Evolutionary conservation across 805 yeast species (phyloP).

Genomic region (Pichia cabralensis): DNA sequence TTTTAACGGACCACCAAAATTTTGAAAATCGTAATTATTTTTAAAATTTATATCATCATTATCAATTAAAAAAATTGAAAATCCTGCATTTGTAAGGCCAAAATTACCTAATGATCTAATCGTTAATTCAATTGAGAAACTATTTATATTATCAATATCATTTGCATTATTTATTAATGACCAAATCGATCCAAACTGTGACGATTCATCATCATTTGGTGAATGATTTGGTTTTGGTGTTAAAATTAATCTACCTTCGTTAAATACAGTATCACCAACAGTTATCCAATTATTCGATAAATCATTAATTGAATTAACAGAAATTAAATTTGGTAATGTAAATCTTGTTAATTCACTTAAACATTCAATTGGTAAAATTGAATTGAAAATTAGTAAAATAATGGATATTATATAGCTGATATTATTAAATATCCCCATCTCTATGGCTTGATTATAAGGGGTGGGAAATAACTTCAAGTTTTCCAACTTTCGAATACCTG

Average conservation of each 20-base stretch:
- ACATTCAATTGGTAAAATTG: neutral
- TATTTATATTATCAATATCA: constrained; percentile 19
- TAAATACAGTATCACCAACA: constrained; percentile 30
- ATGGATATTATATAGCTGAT: too few species aligned
- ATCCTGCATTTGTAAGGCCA: constrained; percentile 45
- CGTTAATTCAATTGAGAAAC: constrained; percentile 44
- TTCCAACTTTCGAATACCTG: too few species aligned
- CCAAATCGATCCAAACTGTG: constrained; percentile 30
- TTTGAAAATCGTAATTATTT: constrained; percentile 25
- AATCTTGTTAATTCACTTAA: constrained; percentile 5
- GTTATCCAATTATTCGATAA: constrained; percentile 39
- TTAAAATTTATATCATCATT: constrained; percentile 25
- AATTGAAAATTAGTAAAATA: neutral
- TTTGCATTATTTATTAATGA: constrained; percentile 15
- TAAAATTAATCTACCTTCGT: constrained; percentile 44
- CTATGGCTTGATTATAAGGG: too few species aligned
- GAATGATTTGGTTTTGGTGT: constrained; percentile 32
- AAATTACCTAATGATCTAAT: constrained; percentile 49
- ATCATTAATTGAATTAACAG: constrained; percentile 15
- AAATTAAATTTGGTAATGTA: constrained; percentile 20
- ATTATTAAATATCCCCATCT: too few species aligned
- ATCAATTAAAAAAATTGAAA: constrained; percentile 47
- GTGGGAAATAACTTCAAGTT: too few species aligned
- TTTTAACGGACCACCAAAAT: constrained; percentile 45
- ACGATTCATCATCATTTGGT: constrained; percentile 16